phyloP scores from a whole-genome alignment of 768 basidiomycete genomes.

The Boletus reticuloceps region DNA sequence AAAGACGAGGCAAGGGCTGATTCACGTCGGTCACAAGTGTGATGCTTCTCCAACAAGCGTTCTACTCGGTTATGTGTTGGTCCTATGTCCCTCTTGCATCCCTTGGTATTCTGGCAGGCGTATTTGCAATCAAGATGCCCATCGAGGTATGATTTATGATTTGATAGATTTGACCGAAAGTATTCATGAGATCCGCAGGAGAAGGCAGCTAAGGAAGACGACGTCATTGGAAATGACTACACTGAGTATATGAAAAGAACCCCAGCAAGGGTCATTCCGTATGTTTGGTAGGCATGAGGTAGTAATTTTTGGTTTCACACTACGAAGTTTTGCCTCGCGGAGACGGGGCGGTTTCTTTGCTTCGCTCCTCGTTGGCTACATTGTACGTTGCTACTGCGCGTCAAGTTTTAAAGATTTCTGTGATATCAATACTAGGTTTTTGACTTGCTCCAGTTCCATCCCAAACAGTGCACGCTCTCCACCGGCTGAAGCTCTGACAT shows the following conservation, averaged over 20 bases:
- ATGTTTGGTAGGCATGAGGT: conserved; percentile 25
- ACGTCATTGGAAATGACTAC: conserved; percentile 25
- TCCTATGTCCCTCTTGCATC: conserved; percentile 34
- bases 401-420: conserved; percentile 22
- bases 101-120: conserved; percentile 20
- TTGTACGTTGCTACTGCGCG: conserved; percentile 11
- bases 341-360: neutral
- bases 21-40: conserved; percentile 1
- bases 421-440: conserved; percentile 36
- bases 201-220: conserved; percentile 25
- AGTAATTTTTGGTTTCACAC: neutral
- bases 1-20: neutral
- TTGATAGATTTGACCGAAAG: neutral
- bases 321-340: neutral
- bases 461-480: conserved; percentile 46
- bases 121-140: conserved; percentile 34
- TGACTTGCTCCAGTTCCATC: conserved; percentile 40
- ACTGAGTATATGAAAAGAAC: conserved; percentile 29
- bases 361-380: neutral
- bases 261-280: conserved; percentile 30
- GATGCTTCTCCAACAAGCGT: conserved; percentile 24
- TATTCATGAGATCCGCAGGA: conserved; percentile 22
- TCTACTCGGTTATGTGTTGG: conserved; percentile 31
- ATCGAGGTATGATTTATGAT: conserved; percentile 26
- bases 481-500: conserved; percentile 44